A percentile compares a stretch with the other conserved stretches of the same genome.
phyloP scores from a whole-genome alignment of 2,329 filamentous ascomycete species.

The Hymenoscyphus repandus region DNA sequence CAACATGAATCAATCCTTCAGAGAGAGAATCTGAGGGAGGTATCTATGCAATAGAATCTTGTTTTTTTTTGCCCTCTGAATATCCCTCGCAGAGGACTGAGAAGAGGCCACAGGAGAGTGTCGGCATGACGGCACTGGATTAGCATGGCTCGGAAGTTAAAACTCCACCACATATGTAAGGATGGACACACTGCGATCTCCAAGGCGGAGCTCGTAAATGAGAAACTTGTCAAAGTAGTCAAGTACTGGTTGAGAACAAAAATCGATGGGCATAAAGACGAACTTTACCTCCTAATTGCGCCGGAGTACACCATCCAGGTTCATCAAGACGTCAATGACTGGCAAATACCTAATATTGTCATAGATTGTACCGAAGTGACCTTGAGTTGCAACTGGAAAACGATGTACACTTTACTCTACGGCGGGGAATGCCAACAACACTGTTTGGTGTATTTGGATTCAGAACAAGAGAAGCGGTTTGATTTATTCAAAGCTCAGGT shows the following conservation, averaged over 20 bases:
- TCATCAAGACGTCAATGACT: constrained; percentile 11
- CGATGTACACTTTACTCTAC: constrained; percentile 9
- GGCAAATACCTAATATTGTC: constrained; percentile 7
- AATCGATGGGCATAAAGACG: not conserved
- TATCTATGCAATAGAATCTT: not conserved
- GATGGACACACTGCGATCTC: no score
- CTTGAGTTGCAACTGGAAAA: constrained; percentile 11
- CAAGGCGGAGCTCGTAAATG: no score
- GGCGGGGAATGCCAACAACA: no score
- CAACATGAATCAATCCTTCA: not conserved
- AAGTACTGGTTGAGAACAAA: not conserved
- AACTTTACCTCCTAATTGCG: not conserved
- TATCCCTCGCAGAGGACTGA: no score
- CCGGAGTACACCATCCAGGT: constrained; percentile 11
- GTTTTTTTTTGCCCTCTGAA: no score
- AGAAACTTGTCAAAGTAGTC: not conserved
- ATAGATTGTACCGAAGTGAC: constrained; percentile 3
- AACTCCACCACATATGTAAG: no score
- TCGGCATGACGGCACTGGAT: no score
- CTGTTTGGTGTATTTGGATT: no score
- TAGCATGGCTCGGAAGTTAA: no score
- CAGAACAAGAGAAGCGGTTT: no score
- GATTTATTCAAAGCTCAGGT: no score
- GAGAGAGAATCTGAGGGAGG: not conserved
- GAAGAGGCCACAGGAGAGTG: no score